These are phyloP conservation scores for Limonium bicolor DNA, from an alignment of 148 eudicot genomes.

Conservation along the genomic window DNA sequence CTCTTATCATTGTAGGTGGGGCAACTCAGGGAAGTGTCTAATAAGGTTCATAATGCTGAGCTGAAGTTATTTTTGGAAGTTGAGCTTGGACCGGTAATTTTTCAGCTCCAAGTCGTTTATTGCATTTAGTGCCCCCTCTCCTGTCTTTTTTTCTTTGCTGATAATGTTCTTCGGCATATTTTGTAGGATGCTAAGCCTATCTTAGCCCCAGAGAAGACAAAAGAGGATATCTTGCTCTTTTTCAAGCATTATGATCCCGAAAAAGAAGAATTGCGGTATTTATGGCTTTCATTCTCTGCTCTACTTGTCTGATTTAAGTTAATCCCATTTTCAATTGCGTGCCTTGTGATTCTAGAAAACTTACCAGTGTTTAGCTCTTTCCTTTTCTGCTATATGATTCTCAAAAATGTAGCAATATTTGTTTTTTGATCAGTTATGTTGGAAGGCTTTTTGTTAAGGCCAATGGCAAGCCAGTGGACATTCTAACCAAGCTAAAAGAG, in stretches of 20 bases:
- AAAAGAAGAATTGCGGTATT: slow-evolving; percentile 71
- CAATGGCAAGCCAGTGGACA: slow-evolving; percentile 43
- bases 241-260: slow-evolving; percentile 79
- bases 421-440: slow-evolving; percentile 28
- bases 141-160: slow-evolving; percentile 1
- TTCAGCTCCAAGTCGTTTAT: background rate
- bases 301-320: too few relatives aligned
- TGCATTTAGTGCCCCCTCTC: too few relatives aligned
- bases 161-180: background rate
- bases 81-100: slow-evolving; percentile 46
- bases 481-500: slow-evolving; percentile 42
- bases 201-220: slow-evolving; percentile 58
- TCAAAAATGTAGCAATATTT: background rate
- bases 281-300: background rate
- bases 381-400: background rate
- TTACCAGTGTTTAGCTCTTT: too few relatives aligned
- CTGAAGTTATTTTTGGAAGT: slow-evolving; percentile 75
- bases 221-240: slow-evolving; percentile 68
- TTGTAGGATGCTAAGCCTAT: slow-evolving; percentile 51
- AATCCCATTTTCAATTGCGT: too few relatives aligned
- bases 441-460: slow-evolving; percentile 61
- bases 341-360: too few relatives aligned
- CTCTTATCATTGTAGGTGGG: slow-evolving; percentile 49
- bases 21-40: slow-evolving; percentile 67
- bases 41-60: slow-evolving; percentile 65